Evolutionary conservation across 1,139 yeast genomes (phyloP).

Genomic region (Cylindricascospora bacillispora): DNA sequence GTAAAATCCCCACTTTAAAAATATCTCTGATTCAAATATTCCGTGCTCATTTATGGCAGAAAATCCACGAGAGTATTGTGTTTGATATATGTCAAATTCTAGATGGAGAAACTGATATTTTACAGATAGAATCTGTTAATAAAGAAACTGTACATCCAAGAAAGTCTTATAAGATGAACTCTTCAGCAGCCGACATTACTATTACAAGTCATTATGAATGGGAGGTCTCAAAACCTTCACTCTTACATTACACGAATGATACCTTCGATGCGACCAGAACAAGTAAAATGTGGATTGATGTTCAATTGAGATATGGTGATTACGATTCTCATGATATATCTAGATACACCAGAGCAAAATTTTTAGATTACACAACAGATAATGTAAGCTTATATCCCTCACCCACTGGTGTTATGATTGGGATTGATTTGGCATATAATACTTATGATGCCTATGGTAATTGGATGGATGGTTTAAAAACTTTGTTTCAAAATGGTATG

Average conservation of each 20-base stretch:
- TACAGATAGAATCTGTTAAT: slow-evolving; percentile 76
- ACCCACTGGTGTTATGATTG: slow-evolving; percentile 84
- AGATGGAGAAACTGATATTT: slow-evolving; percentile 73
- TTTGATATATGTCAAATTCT: slow-evolving; percentile 87
- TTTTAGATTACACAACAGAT: slow-evolving; percentile 84
- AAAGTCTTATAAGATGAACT: slow-evolving; percentile 93
- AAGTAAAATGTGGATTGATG: slow-evolving; percentile 86
- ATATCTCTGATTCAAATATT: slow-evolving; percentile 92
- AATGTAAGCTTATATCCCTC: slow-evolving; percentile 80
- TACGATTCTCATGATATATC: slow-evolving; percentile 96
- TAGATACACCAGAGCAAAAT: slow-evolving; percentile 86
- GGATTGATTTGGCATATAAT: slow-evolving; percentile 88
- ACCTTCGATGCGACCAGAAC: slow-evolving; percentile 32
- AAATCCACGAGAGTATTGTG: slow-evolving; percentile 91
- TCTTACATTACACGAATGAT: slow-evolving; percentile 53
- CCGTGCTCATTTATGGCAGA: slow-evolving; percentile 98
- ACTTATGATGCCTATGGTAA: slow-evolving; percentile 95
- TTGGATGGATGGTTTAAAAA: slow-evolving; percentile 94
- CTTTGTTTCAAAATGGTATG: slow-evolving; percentile 84
- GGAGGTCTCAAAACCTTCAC: slow-evolving; percentile 76
- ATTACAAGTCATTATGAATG: slow-evolving; percentile 67
- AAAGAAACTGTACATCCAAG: slow-evolving; percentile 94
- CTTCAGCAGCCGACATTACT: slow-evolving; percentile 86
- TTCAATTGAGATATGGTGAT: slow-evolving; percentile 91
- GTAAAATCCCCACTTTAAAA: slow-evolving; percentile 93